Evolutionary conservation across 2,329 filamentous ascomycete genomes (phyloP).

Genomic region (Verticillium tricorpus): DNA sequence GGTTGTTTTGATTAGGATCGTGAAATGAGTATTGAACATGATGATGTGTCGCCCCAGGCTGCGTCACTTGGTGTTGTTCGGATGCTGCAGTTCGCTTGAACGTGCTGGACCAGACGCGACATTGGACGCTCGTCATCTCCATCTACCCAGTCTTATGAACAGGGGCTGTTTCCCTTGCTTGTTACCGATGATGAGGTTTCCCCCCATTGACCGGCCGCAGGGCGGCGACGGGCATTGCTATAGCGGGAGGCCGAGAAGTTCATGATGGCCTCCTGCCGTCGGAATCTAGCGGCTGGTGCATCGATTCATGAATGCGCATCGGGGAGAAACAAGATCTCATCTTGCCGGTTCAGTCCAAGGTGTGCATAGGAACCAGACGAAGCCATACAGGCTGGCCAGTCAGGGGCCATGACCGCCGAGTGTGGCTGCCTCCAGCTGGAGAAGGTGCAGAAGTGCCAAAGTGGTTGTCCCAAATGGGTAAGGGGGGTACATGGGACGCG

Average conservation of each 20-base stretch:
- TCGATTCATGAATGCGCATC: neutral
- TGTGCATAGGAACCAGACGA: neutral
- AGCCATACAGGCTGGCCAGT: neutral
- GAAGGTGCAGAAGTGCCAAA: neutral
- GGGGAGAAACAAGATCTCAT: neutral
- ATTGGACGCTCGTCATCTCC: neutral
- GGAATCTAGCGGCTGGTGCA: neutral
- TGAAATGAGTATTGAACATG: neutral
- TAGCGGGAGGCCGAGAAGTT: neutral
- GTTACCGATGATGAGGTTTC: neutral
- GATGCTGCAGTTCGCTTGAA: neutral
- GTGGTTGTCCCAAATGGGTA: neutral
- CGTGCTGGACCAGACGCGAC: neutral
- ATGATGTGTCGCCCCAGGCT: neutral
- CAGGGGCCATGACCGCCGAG: neutral
- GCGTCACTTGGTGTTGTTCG: neutral
- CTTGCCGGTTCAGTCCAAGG: neutral
- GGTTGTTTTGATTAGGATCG: neutral
- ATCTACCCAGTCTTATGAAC: neutral
- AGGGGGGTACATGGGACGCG: neutral
- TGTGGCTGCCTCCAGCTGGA: neutral
- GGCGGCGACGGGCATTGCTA: neutral
- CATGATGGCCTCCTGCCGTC: neutral
- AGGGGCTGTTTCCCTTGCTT: neutral
- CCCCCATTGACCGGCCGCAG: neutral